These are phyloP conservation scores for Moniliophthora roreri DNA, from an alignment of 1,284 basidiomycete species.

Conservation along the genomic window DNA sequence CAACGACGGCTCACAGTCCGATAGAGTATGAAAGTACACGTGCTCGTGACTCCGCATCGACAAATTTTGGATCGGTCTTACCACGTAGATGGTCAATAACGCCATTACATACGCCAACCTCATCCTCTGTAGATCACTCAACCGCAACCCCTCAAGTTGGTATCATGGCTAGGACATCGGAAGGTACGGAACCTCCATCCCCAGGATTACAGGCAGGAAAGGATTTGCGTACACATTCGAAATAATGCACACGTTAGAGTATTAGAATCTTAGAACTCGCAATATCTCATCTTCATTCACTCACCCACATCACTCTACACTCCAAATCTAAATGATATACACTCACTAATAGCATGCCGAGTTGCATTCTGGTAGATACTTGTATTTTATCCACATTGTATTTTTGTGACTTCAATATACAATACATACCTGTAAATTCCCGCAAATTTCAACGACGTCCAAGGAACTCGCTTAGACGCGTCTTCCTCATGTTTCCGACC, in stretches of 20 bases:
- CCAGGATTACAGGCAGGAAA: neutral
- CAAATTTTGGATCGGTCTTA: constrained; percentile 40
- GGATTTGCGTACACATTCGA: no score
- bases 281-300: no score
- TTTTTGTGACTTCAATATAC: no score
- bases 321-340: no score
- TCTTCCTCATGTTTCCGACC: neutral
- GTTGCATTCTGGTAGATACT: no score
- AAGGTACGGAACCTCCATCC: constrained; percentile 3
- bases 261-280: no score
- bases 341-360: no score
- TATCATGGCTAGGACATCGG: constrained; percentile 13
- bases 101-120: constrained; percentile 16
- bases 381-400: no score
- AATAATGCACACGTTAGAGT: no score
- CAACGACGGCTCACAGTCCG: constrained; percentile 29
- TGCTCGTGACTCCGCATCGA: constrained; percentile 32
- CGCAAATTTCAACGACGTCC: no score
- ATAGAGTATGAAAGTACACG: constrained; percentile 21
- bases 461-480: neutral
- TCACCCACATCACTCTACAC: no score
- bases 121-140: constrained; percentile 13
- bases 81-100: constrained; percentile 45
- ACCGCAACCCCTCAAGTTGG: neutral
- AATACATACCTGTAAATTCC: no score